phyloP scores from a whole-genome alignment of 768 basidiomycete species.

The Mycena olivaceomarginata region DNA sequence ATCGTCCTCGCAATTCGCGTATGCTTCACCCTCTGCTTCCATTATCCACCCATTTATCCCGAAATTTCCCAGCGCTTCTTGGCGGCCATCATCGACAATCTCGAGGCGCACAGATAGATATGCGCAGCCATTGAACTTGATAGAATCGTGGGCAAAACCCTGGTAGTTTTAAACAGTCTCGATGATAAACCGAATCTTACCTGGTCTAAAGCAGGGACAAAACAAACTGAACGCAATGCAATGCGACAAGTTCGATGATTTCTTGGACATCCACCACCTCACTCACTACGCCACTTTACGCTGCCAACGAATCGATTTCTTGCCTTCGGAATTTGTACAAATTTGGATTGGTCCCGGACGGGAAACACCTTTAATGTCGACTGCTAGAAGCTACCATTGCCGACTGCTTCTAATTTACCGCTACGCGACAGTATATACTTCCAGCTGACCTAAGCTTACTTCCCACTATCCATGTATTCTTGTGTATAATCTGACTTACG shows the following conservation, averaged over 20 bases:
- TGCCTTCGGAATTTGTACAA: too few species aligned
- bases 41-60: not conserved
- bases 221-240: not conserved
- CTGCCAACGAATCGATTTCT: too few species aligned
- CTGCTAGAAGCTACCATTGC: too few species aligned
- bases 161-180: not conserved
- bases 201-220: not conserved
- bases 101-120: slow-evolving; percentile 5
- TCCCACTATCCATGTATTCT: too few species aligned
- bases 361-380: too few species aligned
- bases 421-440: too few species aligned
- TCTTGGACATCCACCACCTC: not conserved
- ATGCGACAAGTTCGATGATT: not conserved
- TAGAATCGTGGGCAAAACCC: not conserved
- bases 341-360: too few species aligned
- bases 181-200: not conserved
- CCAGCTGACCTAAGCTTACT: too few species aligned
- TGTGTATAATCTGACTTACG: too few species aligned
- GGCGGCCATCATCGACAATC: not conserved
- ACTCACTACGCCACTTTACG: too few species aligned
- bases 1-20: slow-evolving; percentile 4
- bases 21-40: not conserved
- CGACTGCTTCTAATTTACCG: too few species aligned
- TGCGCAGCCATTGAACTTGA: not conserved
- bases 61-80: not conserved